Base-by-base conservation (phyloP, 345 rosid species). In the Balakata baccata region DNA sequence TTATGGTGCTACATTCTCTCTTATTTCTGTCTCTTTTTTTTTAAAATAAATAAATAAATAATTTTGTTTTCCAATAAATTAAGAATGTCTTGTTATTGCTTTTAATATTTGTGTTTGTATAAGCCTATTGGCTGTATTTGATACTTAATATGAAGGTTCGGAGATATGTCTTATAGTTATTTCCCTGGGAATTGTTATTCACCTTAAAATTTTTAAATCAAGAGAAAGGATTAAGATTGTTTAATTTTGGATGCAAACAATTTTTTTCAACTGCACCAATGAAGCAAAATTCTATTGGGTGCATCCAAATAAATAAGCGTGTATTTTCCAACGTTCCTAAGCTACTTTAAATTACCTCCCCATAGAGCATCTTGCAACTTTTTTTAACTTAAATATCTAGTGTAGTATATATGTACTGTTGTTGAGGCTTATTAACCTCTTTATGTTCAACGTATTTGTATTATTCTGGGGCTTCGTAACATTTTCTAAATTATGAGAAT, bases 401-500 rank as follows among this genome's bases (percentile, higher is more conserved):
- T 0, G n/a, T 17, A 51, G 13, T 20, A 54, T 22, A 57, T 10
- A 7, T 57, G 13, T 29, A 22, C 7, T 22, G 22, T n/a, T 54
- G 1, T 57, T 20, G 20, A 7, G 29, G 34, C 13, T 2, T n/a
- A 57, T 53, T 53, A 18, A 53, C n/a, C 6, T 22, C 29, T 41
- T 41, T 65, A 20, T 43, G 29, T 50, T 60, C 18, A 66, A 29
- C 54, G 2, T 59, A 60, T 53, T 52, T 64, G 37, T 74, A 43
- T 59, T 37, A 29, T 75, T 59, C 17, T 73, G 20, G 41, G 69
- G 47, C 39, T 66, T 45, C 41, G 25, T 18, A 34, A 38, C 22
- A 52, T 17, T 22, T 23, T 0, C 45, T 41, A 50, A 13, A 52
- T 20, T 56, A 45, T 41, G 13, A 38, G 34, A 60, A 76, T 72